A percentile compares a stretch with the other conserved stretches of the same genome.
These are phyloP conservation scores for Iris pallida DNA, from an alignment of 116 monocot species.

Conservation along the genomic window DNA sequence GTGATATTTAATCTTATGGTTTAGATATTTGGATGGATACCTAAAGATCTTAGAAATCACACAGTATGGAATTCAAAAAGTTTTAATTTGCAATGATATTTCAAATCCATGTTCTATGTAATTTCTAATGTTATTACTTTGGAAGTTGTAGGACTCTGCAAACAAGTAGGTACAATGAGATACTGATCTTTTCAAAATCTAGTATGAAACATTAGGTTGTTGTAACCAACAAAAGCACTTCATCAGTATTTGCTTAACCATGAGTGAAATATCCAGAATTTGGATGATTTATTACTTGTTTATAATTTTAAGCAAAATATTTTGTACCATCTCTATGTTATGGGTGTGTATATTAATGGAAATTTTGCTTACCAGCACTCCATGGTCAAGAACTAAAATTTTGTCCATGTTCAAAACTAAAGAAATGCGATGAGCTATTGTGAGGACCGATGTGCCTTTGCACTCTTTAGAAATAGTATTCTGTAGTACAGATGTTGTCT, in stretches of 20 bases:
- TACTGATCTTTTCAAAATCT: not conserved
- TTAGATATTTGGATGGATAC: too few relatives aligned
- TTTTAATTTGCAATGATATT: too few relatives aligned
- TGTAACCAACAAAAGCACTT: not conserved
- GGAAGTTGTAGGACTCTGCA: too few relatives aligned
- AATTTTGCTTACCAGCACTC: constrained; percentile 51
- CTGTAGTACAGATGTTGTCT: constrained; percentile 65
- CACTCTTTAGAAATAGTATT: constrained; percentile 75
- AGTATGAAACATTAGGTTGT: not conserved
- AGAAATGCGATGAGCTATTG: constrained; percentile 94
- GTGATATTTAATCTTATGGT: too few relatives aligned
- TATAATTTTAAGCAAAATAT: constrained; percentile 1
- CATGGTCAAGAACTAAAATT: constrained; percentile 81
- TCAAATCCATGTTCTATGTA: too few relatives aligned
- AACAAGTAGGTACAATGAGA: too few relatives aligned
- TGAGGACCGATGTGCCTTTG: constrained; percentile 77
- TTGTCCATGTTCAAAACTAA: constrained; percentile 69
- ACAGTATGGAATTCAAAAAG: too few relatives aligned
- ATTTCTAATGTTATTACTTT: too few relatives aligned
- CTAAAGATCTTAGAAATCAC: too few relatives aligned
- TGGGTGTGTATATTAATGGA: not conserved
- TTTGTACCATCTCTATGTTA: not conserved
- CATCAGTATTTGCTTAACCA: not conserved
- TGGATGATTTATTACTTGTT: not conserved
- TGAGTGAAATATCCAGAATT: not conserved